Base-by-base conservation (phyloP, 2,329 filamentous ascomycete species). In the Calonectria pauciramosa region DNA sequence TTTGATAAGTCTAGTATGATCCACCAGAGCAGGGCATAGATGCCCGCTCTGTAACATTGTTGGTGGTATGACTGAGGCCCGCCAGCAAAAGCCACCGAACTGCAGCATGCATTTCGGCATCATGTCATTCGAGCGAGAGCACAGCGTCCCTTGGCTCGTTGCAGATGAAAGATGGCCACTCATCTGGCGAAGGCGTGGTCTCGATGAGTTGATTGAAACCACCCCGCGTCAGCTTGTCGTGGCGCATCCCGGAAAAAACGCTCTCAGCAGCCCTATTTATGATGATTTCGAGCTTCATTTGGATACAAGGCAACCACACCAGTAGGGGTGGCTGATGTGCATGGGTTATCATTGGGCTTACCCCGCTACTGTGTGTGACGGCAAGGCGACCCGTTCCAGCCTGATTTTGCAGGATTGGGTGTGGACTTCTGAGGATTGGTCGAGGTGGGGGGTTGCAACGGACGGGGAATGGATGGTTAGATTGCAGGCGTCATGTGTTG, bases 1-100 rank as follows among this genome's bases (percentile, higher is more conserved):
- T 89, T 90, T 60, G 83, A 87, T 64, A 90, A 83, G 76, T 73
- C 75, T 63, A 81, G 78, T 8, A 70, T 80, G 56, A 79, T 78
- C 32, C 73, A 81, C 32, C 78, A 78, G 73, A 68, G 52, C 49
- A 44, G 56, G 56, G 64, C 56, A 71, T 73, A 73, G 60, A 38
- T n/a, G 72, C 74, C 67, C 28, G 70, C 71, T 73, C 69, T 64
- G 41, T 26, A 49, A 44, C 30, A 63, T 51, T 10, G 41, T 63
- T 28, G 47, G 52, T 66, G 65, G 69, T 72, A 63, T 73, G 66
- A 68, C 41, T 71, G 60, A 71, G 72, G 67, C 71, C 68, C 36
- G 30, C 59, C 34, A 72, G 32, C 23, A 59, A 74, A 76, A 47
- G 36, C 63, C 36, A 44, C 28, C 13, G 26, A 63, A 38, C 51